Evolutionary conservation across 805 yeast species (phyloP), one percentile per base, ranked within the genome.

Genomic region (Middelhovenomyces tepae): DNA sequence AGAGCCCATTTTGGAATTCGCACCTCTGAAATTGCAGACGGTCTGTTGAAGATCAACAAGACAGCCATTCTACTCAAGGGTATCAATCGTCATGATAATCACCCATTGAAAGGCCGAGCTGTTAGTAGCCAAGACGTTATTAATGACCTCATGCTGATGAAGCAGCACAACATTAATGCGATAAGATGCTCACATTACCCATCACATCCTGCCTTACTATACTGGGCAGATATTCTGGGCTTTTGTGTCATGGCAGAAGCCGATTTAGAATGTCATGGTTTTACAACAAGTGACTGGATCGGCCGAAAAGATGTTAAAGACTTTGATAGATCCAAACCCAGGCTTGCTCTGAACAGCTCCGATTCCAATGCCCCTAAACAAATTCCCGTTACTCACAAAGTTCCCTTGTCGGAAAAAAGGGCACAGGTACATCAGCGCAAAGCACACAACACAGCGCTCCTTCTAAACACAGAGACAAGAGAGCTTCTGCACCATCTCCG

Each of bases 171-270:
- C 32, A 47, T 58, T 29, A 59, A 59, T 41, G 60, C 63, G 1
- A 48, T 59, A 15, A 43, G 64, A 24, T 51, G 60, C 20, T 54
- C 62, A 2, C 65, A 59, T 43, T 58, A 59, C 27, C 64, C 65
- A 6, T 48, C 54, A 21, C 57, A 56, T 38, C 64, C 65, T 5
- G 39, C 41, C 15, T 44, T 57, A 22, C 45, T 54, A 27, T 50
- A 47, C 22, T 39, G 57, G 38, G 52, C 61, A 17, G 57, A 57
- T 33, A 36, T 44, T 18, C 41, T 48, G 4, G 64, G 64, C 2
- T 45, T 59, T 17, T 59, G 58, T 53, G 59, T 59, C 7, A 46
- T 59, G 19, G 59, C 57, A 32, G 64, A 59, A 38, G 55, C 64
- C 2, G 64, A 59, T 36, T 42, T 59, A 15, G 64, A 59, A 35